A percentile compares a stretch with the other conserved stretches of the same genome.
phyloP scores from a whole-genome alignment of 1,284 basidiomycete species.

The Ceratobasidium sp. region DNA sequence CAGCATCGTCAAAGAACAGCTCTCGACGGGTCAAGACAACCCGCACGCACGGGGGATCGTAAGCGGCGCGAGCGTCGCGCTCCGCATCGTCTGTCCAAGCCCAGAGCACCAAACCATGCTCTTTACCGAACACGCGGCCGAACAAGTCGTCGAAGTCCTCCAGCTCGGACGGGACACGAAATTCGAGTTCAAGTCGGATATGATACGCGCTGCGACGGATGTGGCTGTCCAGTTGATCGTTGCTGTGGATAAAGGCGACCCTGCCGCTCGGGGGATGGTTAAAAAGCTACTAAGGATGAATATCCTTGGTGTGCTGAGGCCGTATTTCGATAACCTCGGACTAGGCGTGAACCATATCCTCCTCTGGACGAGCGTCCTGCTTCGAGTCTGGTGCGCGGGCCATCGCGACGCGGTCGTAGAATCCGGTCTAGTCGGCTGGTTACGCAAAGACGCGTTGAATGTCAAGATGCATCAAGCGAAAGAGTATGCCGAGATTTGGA shows the following conservation, averaged over 20 bases:
- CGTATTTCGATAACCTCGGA: slow-evolving; percentile 46
- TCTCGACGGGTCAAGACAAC: slow-evolving; percentile 37
- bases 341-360: slow-evolving; percentile 34
- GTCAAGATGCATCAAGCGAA: slow-evolving; percentile 39
- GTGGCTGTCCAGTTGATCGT: slow-evolving; percentile 25
- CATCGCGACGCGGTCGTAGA: slow-evolving; percentile 37
- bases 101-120: slow-evolving; percentile 27
- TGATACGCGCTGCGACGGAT: slow-evolving; percentile 44
- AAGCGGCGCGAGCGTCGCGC: slow-evolving; percentile 19
- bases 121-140: slow-evolving; percentile 30
- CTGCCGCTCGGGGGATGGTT: slow-evolving; percentile 15
- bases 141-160: slow-evolving; percentile 20
- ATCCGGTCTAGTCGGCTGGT: slow-evolving; percentile 32
- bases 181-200: slow-evolving; percentile 45
- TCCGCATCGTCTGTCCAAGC: slow-evolving; percentile 32
- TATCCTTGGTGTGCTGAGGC: slow-evolving; percentile 34
- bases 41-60: slow-evolving; percentile 40
- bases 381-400: slow-evolving; percentile 27
- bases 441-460: slow-evolving; percentile 32
- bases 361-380: slow-evolving; percentile 29
- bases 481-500: slow-evolving; percentile 33
- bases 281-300: slow-evolving; percentile 10
- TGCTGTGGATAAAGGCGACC: slow-evolving; percentile 16
- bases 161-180: slow-evolving; percentile 38
- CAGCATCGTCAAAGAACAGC: slow-evolving; percentile 23